Evolutionary conservation across 495 filamentous ascomycete species (phyloP), one percentile per base, ranked within the genome.

Genomic region (Talaromyces wortmannii): DNA sequence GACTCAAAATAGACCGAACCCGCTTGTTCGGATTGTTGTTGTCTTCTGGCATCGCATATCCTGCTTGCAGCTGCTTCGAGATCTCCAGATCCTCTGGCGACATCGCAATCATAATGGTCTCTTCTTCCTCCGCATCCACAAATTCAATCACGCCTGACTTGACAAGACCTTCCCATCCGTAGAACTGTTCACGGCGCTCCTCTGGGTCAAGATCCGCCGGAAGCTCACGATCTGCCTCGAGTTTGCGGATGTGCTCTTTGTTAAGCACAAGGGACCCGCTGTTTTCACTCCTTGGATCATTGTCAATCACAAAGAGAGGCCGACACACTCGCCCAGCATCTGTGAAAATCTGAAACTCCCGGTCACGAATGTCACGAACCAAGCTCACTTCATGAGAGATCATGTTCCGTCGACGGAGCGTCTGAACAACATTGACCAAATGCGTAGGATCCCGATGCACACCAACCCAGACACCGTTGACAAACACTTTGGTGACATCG

Each of bases 101-200:
- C 94, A 99, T 97, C 64, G 91, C 87, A 61, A 99, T 99, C 95
- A 97, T 99, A 47, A 92, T 85, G 0, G 90, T 92, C 70, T 99
- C 95, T 60, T 99, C 94, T 69, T 99, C 94, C 63, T 99, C 95
- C 0, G 95, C 94, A 67, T 99, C 94, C 4, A 99, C 83, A 61
- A 92, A 96, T 63, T 99, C 94, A 29, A 98, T 86, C 2, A 86
- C 87, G 60, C 94, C 94, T 7, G 78, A 80, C 45, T 83, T 79
- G 16, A 95, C 78, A 30, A 99, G 72, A 2, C 89, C 90, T 55
- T 90, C 78, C 91, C 94, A 98, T 58, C 91, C 92, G 60, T 87
- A 92, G 50, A 83, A 84, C 11, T 81, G 78, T 32, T 84, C 79
- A 40, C 80, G 76, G 61, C 72, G 76, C 52, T 83, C 74, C 56